Conservation (phyloP, 2,329 filamentous ascomycete genomes). For the Fusarium tupiense region DNA sequence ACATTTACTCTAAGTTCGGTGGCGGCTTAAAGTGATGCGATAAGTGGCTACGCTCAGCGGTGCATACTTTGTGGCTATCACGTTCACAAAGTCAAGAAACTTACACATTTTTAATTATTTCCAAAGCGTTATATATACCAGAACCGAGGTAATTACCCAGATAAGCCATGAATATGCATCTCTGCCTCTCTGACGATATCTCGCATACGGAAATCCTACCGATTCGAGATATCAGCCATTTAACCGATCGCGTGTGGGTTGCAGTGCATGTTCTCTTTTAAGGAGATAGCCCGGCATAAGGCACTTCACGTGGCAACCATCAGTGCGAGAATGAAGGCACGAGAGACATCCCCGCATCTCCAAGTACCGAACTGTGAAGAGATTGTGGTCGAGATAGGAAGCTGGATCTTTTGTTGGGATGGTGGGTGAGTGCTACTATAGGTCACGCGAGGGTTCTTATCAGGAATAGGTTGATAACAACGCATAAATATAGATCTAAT, state of each 20-base stretch:
- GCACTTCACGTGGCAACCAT: not conserved
- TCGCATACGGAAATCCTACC: not conserved
- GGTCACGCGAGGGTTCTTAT: not conserved
- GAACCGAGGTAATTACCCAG: not conserved
- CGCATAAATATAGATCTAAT: not conserved
- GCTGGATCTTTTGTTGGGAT: not conserved
- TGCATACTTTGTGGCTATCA: not conserved
- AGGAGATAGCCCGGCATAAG: not conserved
- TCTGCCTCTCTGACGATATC: not conserved
- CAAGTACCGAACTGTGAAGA: not conserved
- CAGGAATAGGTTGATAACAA: not conserved
- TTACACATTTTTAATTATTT: not conserved
- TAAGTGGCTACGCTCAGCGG: accelerated
- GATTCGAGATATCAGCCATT: not conserved
- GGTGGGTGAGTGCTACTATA: not conserved
- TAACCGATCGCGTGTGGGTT: not conserved
- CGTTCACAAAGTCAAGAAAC: not conserved
- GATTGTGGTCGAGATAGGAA: not conserved
- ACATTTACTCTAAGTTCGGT: not conserved
- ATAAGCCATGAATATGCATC: not conserved
- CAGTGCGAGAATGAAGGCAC: not conserved
- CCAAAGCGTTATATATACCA: not conserved
- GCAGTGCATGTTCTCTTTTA: not conserved
- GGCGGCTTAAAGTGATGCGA: not conserved
- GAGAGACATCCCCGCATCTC: not conserved